Percentiles rank a stretch among this genome's conserved stretches.
phyloP scores from a whole-genome alignment of 805 yeast genomes.

The Cyberlindnera meyerae region DNA sequence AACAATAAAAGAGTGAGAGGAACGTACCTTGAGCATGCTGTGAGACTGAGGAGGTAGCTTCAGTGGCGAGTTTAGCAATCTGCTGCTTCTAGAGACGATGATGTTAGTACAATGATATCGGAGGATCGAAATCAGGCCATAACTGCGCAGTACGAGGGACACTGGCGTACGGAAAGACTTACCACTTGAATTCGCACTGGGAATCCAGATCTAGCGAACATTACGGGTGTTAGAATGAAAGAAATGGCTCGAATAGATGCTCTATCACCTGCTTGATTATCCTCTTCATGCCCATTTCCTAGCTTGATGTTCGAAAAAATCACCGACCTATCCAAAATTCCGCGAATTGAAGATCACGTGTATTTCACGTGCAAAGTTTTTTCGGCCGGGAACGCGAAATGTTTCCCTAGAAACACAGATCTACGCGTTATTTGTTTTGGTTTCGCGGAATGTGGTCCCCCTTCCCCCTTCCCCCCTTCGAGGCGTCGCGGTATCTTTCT shows the following conservation, averaged over 20 bases:
- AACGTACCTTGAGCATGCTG: constrained; percentile 20
- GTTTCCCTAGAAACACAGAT: too few species aligned
- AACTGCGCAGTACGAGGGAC: background rate
- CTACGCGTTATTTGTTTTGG: constrained; percentile 3
- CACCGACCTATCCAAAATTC: background rate
- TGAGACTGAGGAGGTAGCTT: constrained; percentile 9
- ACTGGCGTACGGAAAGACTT: background rate
- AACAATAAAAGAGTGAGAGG: too few species aligned
- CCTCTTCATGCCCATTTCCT: too few species aligned
- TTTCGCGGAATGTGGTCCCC: constrained; percentile 10
- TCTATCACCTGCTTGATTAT: too few species aligned
- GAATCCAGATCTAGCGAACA: constrained; percentile 9
- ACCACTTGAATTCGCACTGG: constrained; percentile 9
- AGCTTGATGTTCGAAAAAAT: background rate
- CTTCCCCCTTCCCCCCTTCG: constrained; percentile 1
- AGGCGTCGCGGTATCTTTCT: too few species aligned
- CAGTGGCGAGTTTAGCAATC: constrained; percentile 21
- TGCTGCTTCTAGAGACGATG: constrained; percentile 20
- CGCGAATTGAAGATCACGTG: background rate
- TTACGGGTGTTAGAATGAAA: too few species aligned
- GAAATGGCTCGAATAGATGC: too few species aligned
- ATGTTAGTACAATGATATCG: too few species aligned
- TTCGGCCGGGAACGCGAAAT: constrained; percentile 2
- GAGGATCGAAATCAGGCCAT: background rate
- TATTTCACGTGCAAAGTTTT: too few species aligned